Evolutionary conservation across 2,329 filamentous ascomycete genomes (phyloP).

Genomic region (Chaetomiaceae sp.): DNA sequence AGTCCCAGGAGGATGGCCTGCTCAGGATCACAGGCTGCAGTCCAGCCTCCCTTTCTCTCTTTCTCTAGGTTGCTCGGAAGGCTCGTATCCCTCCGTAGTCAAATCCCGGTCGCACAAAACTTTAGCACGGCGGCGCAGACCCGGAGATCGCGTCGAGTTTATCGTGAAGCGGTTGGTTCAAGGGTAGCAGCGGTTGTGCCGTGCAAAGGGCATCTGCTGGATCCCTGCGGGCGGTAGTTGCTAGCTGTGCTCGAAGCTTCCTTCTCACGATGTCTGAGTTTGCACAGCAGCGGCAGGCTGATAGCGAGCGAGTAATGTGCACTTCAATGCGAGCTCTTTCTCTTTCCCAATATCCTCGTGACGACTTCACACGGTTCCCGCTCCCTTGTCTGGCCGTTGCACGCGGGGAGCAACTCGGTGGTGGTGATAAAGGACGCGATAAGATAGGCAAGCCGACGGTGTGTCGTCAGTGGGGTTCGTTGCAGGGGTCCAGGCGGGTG

Average conservation of each 20-base stretch:
- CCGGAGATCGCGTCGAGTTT: too few species aligned
- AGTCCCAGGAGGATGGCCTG: too few species aligned
- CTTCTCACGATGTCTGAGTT: not conserved
- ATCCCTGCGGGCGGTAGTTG: too few species aligned
- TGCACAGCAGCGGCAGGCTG: not conserved
- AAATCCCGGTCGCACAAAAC: too few species aligned
- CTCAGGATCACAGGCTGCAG: too few species aligned
- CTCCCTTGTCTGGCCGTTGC: not conserved
- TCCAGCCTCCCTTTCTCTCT: too few species aligned
- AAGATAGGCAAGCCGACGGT: slow-evolving; percentile 4
- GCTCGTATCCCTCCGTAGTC: too few species aligned
- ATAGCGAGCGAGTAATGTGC: not conserved
- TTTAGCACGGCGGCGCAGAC: too few species aligned
- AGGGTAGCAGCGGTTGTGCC: too few species aligned
- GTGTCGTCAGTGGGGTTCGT: slow-evolving; percentile 4
- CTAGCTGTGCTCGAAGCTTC: not conserved
- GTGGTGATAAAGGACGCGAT: slow-evolving; percentile 6
- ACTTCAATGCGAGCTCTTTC: not conserved
- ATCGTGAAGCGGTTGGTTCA: not conserved
- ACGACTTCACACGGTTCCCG: not conserved
- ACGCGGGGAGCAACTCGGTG: not conserved
- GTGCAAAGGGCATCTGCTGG: slow-evolving; percentile 3
- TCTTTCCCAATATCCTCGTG: not conserved
- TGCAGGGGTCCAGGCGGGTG: not conserved
- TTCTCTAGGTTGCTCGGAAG: too few species aligned